These are phyloP conservation scores for Monosporozyma siamensis DNA, from an alignment of 805 yeast species.

Conservation along the genomic window DNA sequence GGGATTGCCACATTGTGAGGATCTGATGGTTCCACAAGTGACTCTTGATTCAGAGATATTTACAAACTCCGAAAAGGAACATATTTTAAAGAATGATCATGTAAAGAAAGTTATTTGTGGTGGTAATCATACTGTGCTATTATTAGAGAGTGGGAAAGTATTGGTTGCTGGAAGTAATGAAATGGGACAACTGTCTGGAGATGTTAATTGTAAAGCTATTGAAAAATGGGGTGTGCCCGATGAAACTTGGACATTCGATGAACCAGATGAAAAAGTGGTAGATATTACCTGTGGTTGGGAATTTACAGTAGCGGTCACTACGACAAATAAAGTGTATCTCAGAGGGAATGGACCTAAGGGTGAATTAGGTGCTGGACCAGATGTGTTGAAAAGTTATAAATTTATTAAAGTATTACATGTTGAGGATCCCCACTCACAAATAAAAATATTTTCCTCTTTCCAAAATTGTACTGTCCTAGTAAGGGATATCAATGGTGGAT, in stretches of 20 bases:
- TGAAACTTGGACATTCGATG: neutral
- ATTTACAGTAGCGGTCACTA: slow-evolving; percentile 44
- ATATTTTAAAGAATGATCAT: neutral
- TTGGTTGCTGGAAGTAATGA: slow-evolving; percentile 53
- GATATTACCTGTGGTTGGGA: slow-evolving; percentile 75
- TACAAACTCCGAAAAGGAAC: slow-evolving; percentile 1
- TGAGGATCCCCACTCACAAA: neutral
- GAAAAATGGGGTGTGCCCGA: neutral
- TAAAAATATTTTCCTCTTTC: slow-evolving; percentile 27
- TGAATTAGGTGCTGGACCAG: slow-evolving; percentile 52
- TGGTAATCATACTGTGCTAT: slow-evolving; percentile 74
- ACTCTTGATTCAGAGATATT: slow-evolving; percentile 11
- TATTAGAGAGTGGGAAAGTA: slow-evolving; percentile 44
- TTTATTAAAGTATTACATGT: slow-evolving; percentile 11
- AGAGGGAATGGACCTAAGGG: slow-evolving; percentile 66
- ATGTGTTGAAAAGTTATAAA: slow-evolving; percentile 2
- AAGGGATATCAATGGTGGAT: slow-evolving; percentile 42
- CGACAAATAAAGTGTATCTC: slow-evolving; percentile 34
- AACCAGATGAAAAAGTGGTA: slow-evolving; percentile 28
- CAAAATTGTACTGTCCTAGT: slow-evolving; percentile 58
- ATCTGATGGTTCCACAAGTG: slow-evolving; percentile 29
- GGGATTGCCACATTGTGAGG: slow-evolving; percentile 50
- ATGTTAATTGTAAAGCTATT: neutral
- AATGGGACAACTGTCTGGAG: slow-evolving; percentile 37
- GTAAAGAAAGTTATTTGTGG: slow-evolving; percentile 56